A percentile compares a stretch with the other conserved stretches of the same genome.
Conservation (phyloP, 23 red algal species). For the Gracilariopsis chorda region DNA sequence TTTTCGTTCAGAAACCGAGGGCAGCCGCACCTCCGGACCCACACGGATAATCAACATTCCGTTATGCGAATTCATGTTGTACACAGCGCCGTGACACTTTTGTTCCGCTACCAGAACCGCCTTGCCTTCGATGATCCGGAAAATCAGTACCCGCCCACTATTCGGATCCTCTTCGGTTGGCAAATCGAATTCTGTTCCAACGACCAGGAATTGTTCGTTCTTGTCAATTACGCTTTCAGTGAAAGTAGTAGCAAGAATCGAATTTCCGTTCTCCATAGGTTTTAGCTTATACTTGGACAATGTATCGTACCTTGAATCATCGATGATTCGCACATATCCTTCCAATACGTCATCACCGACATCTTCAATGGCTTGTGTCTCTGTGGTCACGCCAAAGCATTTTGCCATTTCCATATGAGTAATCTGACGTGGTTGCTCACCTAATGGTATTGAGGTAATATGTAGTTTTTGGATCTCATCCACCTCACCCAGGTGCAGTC, state of each 20-base stretch:
- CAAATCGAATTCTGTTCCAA: conserved; percentile 75
- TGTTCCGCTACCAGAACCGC: conserved; percentile 65
- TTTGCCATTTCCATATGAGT: conserved; percentile 65
- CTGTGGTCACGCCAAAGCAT: conserved; percentile 79
- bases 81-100: conserved; percentile 63
- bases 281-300: conserved; percentile 60
- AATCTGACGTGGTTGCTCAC: conserved; percentile 90
- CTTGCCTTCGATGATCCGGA: conserved; percentile 51
- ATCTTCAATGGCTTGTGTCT: conserved; percentile 32
- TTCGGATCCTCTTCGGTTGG: conserved; percentile 66
- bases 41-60: conserved; percentile 79
- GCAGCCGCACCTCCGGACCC: conserved; percentile 68
- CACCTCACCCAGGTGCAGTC: conserved; percentile 82
- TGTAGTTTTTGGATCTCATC: conserved; percentile 98
- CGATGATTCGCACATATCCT: conserved; percentile 69
- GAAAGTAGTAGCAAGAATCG: conserved; percentile 62
- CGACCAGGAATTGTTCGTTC: conserved; percentile 75
- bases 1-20: conserved; percentile 37
- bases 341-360: conserved; percentile 51
- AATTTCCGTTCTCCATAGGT: conserved; percentile 53
- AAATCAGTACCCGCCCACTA: conserved; percentile 78
- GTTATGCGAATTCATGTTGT: conserved; percentile 62
- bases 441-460: conserved; percentile 78
- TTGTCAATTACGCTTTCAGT: conserved; percentile 49
- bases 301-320: conserved; percentile 80